Evolutionary conservation across 2,329 filamentous ascomycete genomes (phyloP), one percentile per base, ranked within the genome.

Genomic region (Aspergillus neoniger): DNA sequence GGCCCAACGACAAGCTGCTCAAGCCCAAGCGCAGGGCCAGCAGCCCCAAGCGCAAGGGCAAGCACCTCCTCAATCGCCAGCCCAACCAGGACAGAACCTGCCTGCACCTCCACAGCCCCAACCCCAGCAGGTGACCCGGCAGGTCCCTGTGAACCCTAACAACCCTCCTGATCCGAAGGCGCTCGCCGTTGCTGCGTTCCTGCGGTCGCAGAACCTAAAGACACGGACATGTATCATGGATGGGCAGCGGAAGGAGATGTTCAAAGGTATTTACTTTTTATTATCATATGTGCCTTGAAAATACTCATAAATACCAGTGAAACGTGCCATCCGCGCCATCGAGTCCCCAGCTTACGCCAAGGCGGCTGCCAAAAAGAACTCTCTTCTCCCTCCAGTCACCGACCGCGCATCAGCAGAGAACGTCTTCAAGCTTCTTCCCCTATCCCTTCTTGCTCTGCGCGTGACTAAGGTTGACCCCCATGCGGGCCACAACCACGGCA

Each of bases 191-290:
- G 96, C 95, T 67, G 89, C 91, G 72, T 99, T 96, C 79, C 81
- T 99, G 61, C 88, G 88, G 68, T 78, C 85, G 60, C 93, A 97
- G 79, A 86, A 95, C 61, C 80, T 99, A 66, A 99, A 99, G 84
- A 84, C 86, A 17, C 85, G 95, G 65, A 97, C 93, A 17, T 94
- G 91, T 75, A 96, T 99, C 65, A 85, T 98, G 66, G 93, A 97
- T 67, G 95, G 95, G 70, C 93, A 97, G 83, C 87, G 95, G 71
- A 98, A 96, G 80, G 94, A 99, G 67, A 96, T 99, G 91, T 98
- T 99, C 79, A 90, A 89, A 84, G 92, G 92, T 94, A 82, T 49
- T 56, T 53, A 50, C 10, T 5, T 12, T 17, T 30, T 25, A 2
- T 17, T 1, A 15, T 15, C 1, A 6, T 32, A 9, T 4, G 5